Evolutionary conservation across 2,329 filamentous ascomycete genomes (phyloP).

Genomic region (Fusarium guadeloupense): DNA sequence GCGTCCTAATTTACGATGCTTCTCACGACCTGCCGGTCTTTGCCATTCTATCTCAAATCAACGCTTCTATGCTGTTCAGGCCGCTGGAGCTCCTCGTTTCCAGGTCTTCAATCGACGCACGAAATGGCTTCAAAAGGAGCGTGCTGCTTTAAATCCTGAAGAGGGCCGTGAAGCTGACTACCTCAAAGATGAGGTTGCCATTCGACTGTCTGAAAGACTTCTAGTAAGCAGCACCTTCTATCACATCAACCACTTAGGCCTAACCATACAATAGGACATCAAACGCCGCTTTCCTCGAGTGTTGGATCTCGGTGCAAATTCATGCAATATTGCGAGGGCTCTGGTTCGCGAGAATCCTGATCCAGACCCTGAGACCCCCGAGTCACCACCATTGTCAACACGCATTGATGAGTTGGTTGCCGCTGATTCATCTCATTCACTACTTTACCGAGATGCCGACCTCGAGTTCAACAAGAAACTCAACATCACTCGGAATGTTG

Average conservation of each 20-base stretch:
- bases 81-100: constrained; percentile 78
- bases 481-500: constrained; percentile 75
- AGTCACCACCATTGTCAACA: constrained; percentile 72
- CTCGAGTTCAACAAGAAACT: constrained; percentile 79
- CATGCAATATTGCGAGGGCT: constrained; percentile 90
- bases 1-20: constrained; percentile 40
- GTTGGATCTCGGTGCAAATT: constrained; percentile 93
- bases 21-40: constrained; percentile 28
- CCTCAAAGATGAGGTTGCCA: constrained; percentile 90
- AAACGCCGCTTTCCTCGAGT: constrained; percentile 85
- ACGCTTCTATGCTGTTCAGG: constrained; percentile 79
- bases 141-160: constrained; percentile 76
- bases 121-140: constrained; percentile 93
- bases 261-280: constrained; percentile 74
- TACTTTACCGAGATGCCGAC: constrained; percentile 83
- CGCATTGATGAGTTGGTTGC: constrained; percentile 80
- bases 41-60: constrained; percentile 37
- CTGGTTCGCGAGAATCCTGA: constrained; percentile 77
- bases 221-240: constrained; percentile 62
- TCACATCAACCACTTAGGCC: constrained; percentile 1
- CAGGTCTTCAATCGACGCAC: constrained; percentile 90
- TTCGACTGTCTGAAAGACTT: constrained; percentile 83
- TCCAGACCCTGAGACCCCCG: constrained; percentile 63
- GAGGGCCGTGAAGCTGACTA: constrained; percentile 87
- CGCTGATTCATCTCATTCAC: constrained; percentile 79